Percentiles rank a stretch among this genome's conserved stretches.
Evolutionary conservation across 139 green algal genomes (phyloP).

Genomic region (Penium margaritaceum): DNA sequence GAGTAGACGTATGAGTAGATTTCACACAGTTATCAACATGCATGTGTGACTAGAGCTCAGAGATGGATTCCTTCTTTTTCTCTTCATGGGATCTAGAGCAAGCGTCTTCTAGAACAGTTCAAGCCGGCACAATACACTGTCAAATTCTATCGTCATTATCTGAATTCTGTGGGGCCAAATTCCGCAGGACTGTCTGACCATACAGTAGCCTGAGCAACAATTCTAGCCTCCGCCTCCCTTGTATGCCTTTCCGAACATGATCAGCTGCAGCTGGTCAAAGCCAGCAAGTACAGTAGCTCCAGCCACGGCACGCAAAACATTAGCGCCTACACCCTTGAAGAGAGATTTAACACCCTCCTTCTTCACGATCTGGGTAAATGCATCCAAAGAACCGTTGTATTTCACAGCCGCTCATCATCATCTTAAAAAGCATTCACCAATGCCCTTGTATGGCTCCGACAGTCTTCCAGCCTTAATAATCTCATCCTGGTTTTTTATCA

Average conservation of each 20-base stretch:
- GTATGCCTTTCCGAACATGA: constrained; percentile 30
- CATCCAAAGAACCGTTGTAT: constrained; percentile 49
- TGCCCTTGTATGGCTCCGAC: constrained; percentile 52
- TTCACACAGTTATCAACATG: too few relatives aligned
- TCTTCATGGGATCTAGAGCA: too few relatives aligned
- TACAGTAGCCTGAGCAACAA: too few relatives aligned
- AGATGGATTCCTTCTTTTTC: too few relatives aligned
- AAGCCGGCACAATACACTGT: too few relatives aligned
- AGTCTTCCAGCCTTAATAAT: constrained; percentile 34
- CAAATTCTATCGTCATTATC: too few relatives aligned
- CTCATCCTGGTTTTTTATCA: constrained; percentile 75
- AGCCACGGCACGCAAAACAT: constrained; percentile 70
- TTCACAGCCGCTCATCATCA: constrained; percentile 93
- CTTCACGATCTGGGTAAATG: constrained; percentile 72
- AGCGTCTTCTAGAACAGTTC: too few relatives aligned
- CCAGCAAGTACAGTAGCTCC: constrained; percentile 67
- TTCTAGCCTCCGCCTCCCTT: constrained; percentile 10
- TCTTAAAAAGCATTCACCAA: constrained; percentile 92
- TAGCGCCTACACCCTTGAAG: constrained; percentile 89
- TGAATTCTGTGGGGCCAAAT: too few relatives aligned
- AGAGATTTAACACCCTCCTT: constrained; percentile 86
- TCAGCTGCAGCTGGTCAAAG: constrained; percentile 67
- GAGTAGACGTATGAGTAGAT: too few relatives aligned
- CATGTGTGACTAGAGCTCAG: too few relatives aligned
- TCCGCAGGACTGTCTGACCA: too few relatives aligned